Evolutionary conservation across 1,139 yeast species (phyloP).

Genomic region (Lodderomyces margitis): DNA sequence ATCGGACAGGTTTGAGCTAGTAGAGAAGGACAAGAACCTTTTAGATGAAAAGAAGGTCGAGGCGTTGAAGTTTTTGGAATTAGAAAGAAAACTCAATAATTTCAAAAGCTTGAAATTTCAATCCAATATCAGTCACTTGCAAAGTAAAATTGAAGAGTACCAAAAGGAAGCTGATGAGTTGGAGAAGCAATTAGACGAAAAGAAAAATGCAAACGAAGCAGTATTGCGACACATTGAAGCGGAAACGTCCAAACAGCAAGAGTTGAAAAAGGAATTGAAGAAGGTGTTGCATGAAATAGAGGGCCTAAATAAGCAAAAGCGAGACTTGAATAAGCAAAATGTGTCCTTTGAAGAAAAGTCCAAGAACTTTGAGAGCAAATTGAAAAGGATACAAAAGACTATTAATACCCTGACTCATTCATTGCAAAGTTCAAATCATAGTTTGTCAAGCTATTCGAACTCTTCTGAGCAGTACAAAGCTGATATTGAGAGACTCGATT

Average conservation of each 20-base stretch:
- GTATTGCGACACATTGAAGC: conserved; percentile 40
- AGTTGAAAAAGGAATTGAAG: conserved; percentile 29
- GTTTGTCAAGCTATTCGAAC: conserved; percentile 44
- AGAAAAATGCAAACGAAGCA: conserved; percentile 46
- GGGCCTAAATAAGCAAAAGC: conserved; percentile 14
- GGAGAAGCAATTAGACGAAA: conserved; percentile 44
- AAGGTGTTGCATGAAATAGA: conserved; percentile 31
- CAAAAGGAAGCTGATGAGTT: conserved; percentile 32
- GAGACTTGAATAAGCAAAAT: conserved; percentile 46
- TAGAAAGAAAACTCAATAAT: conserved; percentile 61
- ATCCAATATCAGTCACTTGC: conserved; percentile 42
- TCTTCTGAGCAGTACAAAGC: conserved; percentile 40
- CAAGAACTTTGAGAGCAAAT: conserved; percentile 60
- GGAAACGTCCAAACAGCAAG: conserved; percentile 25
- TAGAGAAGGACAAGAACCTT: conserved; percentile 69
- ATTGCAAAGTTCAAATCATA: conserved; percentile 43
- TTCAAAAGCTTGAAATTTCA: conserved; percentile 61
- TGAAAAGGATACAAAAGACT: conserved; percentile 59
- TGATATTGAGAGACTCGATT: conserved; percentile 47
- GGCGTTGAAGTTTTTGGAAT: conserved; percentile 63
- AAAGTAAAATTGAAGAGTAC: conserved; percentile 39
- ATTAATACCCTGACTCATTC: conserved; percentile 35
- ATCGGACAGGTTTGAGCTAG: conserved; percentile 74
- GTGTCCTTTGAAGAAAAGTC: conserved; percentile 75
- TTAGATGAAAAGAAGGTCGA: conserved; percentile 69